These are phyloP conservation scores for Sporodiniella umbellata DNA, from an alignment of 371 early-diverging fungal genomes.

Conservation along the genomic window DNA sequence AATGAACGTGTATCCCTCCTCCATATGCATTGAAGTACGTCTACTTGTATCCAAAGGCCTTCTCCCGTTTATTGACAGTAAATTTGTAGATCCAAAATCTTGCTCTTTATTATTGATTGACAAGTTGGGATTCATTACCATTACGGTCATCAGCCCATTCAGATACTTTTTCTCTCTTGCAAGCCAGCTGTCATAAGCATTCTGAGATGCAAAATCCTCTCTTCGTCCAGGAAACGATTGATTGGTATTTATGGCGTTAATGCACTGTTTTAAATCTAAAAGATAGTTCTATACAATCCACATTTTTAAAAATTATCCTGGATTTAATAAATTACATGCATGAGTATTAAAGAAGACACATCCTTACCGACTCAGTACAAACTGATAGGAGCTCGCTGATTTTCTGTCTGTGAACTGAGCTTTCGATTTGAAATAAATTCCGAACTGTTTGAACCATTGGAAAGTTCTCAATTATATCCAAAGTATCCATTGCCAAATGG, in stretches of 20 bases:
- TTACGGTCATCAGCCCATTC: slow-evolving; percentile 44
- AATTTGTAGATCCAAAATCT: slow-evolving; percentile 35
- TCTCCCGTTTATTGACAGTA: slow-evolving; percentile 20
- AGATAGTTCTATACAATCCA: slow-evolving; percentile 28
- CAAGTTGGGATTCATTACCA: slow-evolving; percentile 39
- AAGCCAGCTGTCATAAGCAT: slow-evolving; percentile 45
- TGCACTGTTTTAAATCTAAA: slow-evolving; percentile 44
- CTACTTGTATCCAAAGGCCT: slow-evolving; percentile 8
- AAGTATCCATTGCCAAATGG: slow-evolving; percentile 14
- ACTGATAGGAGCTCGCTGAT: slow-evolving; percentile 37
- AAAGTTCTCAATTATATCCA: slow-evolving; percentile 37
- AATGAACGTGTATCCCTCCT: slow-evolving; percentile 39
- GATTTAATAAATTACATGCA: too few relatives aligned
- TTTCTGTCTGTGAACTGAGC: slow-evolving; percentile 36
- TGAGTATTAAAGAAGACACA: too few relatives aligned
- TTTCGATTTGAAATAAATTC: slow-evolving; percentile 38
- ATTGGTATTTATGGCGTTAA: slow-evolving; percentile 45
- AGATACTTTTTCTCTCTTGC: slow-evolving; percentile 45
- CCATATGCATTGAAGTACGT: slow-evolving; percentile 3
- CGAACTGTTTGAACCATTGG: slow-evolving; percentile 45
- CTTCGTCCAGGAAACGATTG: slow-evolving; percentile 47
- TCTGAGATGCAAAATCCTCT: slow-evolving; percentile 41
- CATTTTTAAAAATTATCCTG: neutral
- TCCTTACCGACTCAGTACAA: slow-evolving; percentile 46
- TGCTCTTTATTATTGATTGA: slow-evolving; percentile 29